A percentile compares a stretch with the other conserved stretches of the same genome.
phyloP scores from a whole-genome alignment of 345 rosid species.

The Hibiscus tridactylites region DNA sequence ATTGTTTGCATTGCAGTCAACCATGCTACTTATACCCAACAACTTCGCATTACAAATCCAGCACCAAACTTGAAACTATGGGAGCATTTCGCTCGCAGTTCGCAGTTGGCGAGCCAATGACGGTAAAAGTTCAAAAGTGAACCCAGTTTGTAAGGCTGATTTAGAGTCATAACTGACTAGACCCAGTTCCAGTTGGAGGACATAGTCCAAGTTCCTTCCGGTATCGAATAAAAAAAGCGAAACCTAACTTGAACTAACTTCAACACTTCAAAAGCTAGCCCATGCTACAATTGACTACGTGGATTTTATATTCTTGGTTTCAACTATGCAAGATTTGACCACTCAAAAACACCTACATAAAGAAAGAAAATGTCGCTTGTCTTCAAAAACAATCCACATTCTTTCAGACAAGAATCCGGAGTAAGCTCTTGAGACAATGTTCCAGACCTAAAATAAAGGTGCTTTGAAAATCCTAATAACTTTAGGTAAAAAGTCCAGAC shows the following conservation, averaged over 20 bases:
- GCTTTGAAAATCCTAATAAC: background rate
- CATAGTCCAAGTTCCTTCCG: background rate
- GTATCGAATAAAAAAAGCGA: background rate
- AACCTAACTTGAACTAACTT: background rate
- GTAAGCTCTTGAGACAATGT: background rate
- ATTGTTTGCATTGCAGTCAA: background rate
- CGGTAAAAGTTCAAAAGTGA: no score
- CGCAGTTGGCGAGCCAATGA: no score
- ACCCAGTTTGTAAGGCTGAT: background rate
- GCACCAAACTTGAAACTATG: background rate
- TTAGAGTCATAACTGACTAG: background rate
- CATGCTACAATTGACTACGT: background rate
- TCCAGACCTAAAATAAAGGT: background rate
- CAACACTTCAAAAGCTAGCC: background rate
- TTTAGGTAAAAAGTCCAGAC: background rate
- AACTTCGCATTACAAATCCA: background rate
- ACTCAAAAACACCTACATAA: background rate
- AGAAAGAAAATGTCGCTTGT: background rate
- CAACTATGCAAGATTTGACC: constrained; percentile 5
- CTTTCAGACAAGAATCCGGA: background rate
- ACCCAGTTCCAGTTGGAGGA: background rate
- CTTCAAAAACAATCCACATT: background rate
- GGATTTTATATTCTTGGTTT: background rate
- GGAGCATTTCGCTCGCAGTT: no score
- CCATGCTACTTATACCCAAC: background rate